Evolutionary conservation across 768 basidiomycete species (phyloP).

Genomic region (Mycena epipterygia): DNA sequence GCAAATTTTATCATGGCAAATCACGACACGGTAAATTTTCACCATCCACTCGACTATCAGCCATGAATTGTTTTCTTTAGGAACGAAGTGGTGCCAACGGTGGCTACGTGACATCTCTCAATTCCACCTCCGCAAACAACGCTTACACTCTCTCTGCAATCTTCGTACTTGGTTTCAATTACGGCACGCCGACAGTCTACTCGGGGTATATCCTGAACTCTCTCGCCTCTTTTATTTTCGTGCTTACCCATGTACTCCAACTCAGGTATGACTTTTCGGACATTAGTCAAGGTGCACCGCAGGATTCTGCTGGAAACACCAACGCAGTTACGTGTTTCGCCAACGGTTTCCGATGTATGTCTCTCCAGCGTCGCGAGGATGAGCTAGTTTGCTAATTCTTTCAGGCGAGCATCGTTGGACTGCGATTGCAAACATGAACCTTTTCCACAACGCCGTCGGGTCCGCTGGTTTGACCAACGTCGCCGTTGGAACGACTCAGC

Average conservation of each 20-base stretch:
- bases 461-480: conserved; percentile 29
- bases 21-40: conserved; percentile 54
- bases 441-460: conserved; percentile 37
- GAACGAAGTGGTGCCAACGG: conserved; percentile 53
- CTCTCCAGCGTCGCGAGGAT: neutral
- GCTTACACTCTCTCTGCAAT: conserved; percentile 55
- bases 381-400: neutral
- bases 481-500: conserved; percentile 29
- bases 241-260: neutral
- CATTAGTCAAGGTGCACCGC: neutral
- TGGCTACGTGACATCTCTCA: conserved; percentile 51
- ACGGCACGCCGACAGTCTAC: conserved; percentile 58
- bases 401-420: conserved; percentile 24
- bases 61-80: neutral
- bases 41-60: neutral
- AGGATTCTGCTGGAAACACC: neutral
- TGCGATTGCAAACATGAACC: conserved; percentile 33
- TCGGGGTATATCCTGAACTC: conserved; percentile 47
- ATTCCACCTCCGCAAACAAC: conserved; percentile 55
- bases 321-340: neutral
- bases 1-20: conserved; percentile 61
- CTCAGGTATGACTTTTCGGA: neutral
- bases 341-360: neutral
- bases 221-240: neutral
- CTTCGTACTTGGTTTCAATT: conserved; percentile 58